A percentile compares a stretch with the other conserved stretches of the same genome.
Conservation (phyloP, 768 basidiomycete species). For the Calocybe cyanea region DNA sequence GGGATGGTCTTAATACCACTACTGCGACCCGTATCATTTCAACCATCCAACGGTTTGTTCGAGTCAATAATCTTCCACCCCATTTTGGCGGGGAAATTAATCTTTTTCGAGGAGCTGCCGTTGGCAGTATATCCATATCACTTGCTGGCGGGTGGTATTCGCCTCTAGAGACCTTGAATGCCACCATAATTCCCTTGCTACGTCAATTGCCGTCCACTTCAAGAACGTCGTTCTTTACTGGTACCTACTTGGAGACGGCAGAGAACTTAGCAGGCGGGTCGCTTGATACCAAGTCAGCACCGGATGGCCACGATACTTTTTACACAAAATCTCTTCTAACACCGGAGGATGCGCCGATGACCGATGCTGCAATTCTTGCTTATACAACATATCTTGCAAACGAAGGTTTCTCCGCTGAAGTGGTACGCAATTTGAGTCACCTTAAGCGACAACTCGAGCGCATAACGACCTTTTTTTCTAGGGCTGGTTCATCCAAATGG, state of each 20-base stretch:
- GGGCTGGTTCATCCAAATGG: constrained; percentile 37
- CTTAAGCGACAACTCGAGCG: neutral
- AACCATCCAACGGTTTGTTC: constrained; percentile 31
- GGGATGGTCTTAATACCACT: constrained; percentile 27
- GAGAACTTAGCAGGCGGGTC: constrained; percentile 10
- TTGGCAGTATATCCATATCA: constrained; percentile 25
- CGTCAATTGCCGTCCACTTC: neutral
- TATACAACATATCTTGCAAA: constrained; percentile 32
- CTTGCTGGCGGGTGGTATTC: constrained; percentile 25
- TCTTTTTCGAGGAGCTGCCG: constrained; percentile 22
- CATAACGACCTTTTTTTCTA: constrained; percentile 4
- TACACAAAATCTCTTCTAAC: constrained; percentile 31
- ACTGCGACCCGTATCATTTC: constrained; percentile 27
- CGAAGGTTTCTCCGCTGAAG: constrained; percentile 22
- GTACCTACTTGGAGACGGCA: constrained; percentile 8
- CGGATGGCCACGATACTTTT: constrained; percentile 26
- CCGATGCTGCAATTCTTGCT: constrained; percentile 23
- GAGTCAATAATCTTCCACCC: constrained; percentile 24
- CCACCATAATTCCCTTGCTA: constrained; percentile 4
- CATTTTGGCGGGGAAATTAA: constrained; percentile 32
- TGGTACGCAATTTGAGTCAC: neutral
- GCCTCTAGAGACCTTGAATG: constrained; percentile 4
- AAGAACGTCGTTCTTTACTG: constrained; percentile 7
- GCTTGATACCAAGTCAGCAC: constrained; percentile 18
- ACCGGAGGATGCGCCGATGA: constrained; percentile 25